Percentiles rank a stretch among this genome's conserved stretches.
Evolutionary conservation across 495 filamentous ascomycete species (phyloP).

Genomic region (Xylaria grammica): DNA sequence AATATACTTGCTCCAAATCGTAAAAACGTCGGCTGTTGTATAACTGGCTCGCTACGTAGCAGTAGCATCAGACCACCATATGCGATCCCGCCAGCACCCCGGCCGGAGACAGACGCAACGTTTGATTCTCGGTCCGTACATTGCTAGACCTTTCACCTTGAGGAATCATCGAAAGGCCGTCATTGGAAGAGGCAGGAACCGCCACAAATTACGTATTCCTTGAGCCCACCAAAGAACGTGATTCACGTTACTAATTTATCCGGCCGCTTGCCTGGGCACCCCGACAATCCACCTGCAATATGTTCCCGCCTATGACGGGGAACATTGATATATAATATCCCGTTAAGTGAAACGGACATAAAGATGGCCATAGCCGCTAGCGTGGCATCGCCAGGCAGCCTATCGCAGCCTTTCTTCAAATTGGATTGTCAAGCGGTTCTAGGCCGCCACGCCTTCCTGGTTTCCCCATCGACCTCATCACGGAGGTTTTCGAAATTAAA

Average conservation of each 20-base stretch:
- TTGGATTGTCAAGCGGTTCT: slow-evolving; percentile 5
- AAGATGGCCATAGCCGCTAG: not conserved
- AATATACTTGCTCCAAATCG: slow-evolving; percentile 8
- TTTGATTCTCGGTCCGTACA: not conserved
- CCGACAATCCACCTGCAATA: not conserved
- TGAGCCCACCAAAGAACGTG: not conserved
- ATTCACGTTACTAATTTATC: not conserved
- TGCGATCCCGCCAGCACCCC: slow-evolving; percentile 4
- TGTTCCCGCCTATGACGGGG: not conserved
- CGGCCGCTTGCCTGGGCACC: not conserved
- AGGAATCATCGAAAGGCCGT: not conserved
- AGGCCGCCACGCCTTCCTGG: not conserved
- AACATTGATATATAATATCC: not conserved
- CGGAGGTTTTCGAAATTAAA: not conserved
- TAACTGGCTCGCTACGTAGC: slow-evolving; percentile 27
- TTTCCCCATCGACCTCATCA: not conserved
- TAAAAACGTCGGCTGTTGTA: slow-evolving; percentile 24
- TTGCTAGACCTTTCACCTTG: slow-evolving; percentile 4
- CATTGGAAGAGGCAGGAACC: not conserved
- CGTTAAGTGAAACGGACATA: not conserved
- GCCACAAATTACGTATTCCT: slow-evolving; percentile 3
- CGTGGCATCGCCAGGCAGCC: not conserved
- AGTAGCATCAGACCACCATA: slow-evolving; percentile 31
- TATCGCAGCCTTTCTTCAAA: not conserved
- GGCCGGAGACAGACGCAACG: slow-evolving; percentile 14